Evolutionary conservation across 2,329 filamentous ascomycete species (phyloP).

Genomic region (Pseudogymnoascus sp.): DNA sequence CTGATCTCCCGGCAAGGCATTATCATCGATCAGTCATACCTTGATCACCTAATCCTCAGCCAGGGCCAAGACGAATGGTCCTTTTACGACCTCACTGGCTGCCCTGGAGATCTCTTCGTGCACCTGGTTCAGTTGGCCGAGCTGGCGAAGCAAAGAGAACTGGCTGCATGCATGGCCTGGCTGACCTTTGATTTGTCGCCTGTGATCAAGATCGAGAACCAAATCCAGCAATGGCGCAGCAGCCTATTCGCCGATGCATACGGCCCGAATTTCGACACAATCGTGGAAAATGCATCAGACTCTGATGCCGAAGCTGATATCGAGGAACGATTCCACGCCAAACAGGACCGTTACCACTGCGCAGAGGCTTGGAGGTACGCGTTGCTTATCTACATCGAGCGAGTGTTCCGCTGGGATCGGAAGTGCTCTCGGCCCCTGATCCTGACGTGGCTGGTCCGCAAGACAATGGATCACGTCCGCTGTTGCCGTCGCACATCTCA

Average conservation of each 20-base stretch:
- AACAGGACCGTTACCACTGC: conserved; percentile 29
- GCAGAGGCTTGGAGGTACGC: conserved; percentile 31
- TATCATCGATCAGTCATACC: conserved; percentile 23
- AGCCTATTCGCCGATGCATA: neutral
- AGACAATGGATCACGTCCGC: conserved; percentile 28
- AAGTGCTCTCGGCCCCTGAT: conserved; percentile 14
- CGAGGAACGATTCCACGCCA: conserved; percentile 2
- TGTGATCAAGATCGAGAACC: conserved; percentile 19
- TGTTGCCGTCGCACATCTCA: conserved; percentile 26
- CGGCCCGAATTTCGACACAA: neutral
- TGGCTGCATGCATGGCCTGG: conserved; percentile 28
- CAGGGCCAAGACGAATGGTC: conserved; percentile 23
- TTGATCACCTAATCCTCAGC: conserved; percentile 19
- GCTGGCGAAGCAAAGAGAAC: conserved; percentile 27
- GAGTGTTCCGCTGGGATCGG: conserved; percentile 24
- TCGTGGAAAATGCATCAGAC: neutral
- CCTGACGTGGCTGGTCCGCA: conserved; percentile 24
- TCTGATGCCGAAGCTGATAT: conserved; percentile 13
- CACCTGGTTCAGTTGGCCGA: conserved; percentile 26
- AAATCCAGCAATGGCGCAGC: conserved; percentile 19
- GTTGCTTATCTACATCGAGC: conserved; percentile 29
- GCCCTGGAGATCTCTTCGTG: conserved; percentile 26
- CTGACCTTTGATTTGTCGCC: conserved; percentile 25
- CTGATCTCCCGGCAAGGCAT: conserved; percentile 27
- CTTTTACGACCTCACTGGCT: conserved; percentile 31